phyloP scores from a whole-genome alignment of 495 filamentous ascomycete genomes.

The Trichoderma orchidacearum region DNA sequence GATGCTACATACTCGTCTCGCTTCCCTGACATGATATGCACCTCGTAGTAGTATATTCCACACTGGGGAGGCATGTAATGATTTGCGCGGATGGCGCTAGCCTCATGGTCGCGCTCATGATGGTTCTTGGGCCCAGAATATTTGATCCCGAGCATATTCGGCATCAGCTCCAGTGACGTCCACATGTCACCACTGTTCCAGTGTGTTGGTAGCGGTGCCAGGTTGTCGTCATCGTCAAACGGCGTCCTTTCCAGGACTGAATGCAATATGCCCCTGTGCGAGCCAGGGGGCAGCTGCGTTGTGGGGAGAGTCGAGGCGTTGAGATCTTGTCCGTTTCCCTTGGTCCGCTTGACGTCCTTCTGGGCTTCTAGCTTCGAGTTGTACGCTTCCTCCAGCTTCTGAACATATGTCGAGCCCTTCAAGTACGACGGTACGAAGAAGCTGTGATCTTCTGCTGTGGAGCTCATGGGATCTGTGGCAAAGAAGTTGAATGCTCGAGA shows the following conservation, averaged over 20 bases:
- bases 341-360: not conserved
- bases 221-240: constrained; percentile 33
- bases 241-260: constrained; percentile 75
- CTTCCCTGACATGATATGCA: constrained; percentile 69
- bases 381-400: constrained; percentile 56
- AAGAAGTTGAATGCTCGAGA: constrained; percentile 49
- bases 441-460: constrained; percentile 12
- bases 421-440: constrained; percentile 81
- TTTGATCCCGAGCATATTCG: constrained; percentile 66
- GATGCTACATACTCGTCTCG: constrained; percentile 64
- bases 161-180: constrained; percentile 55
- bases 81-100: constrained; percentile 72
- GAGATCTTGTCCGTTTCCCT: constrained; percentile 16
- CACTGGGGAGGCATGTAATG: constrained; percentile 83
- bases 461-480: constrained; percentile 11
- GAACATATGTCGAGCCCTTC: constrained; percentile 58
- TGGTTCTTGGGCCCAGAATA: constrained; percentile 34
- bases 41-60: constrained; percentile 94
- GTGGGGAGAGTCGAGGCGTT: not conserved
- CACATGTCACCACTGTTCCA: constrained; percentile 76
- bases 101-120: constrained; percentile 57
- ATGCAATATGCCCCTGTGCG: constrained; percentile 71
- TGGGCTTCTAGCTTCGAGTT: constrained; percentile 33
- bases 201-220: constrained; percentile 60
- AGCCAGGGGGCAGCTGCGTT: constrained; percentile 28